Evolutionary conservation across 164 flowering plant genomes (phyloP).

Genomic region (Vitis vinifera): DNA sequence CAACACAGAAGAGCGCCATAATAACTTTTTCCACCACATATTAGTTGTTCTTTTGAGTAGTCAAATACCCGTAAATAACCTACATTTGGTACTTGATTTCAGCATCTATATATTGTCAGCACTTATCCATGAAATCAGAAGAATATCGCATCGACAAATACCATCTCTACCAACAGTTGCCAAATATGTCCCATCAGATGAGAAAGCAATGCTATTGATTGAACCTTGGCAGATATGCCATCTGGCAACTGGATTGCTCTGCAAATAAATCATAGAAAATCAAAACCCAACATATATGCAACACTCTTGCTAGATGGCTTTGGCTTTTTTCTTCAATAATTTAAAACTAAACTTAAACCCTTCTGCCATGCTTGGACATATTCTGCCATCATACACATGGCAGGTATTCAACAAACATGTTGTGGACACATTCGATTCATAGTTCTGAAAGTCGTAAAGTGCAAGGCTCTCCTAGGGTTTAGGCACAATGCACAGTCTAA

Average conservation of each 20-base stretch:
- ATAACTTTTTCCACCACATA: conserved; percentile 94
- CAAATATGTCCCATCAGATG: conserved; percentile 73
- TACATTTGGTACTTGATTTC: conserved; percentile 29
- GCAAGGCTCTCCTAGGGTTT: no score
- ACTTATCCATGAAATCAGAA: background rate
- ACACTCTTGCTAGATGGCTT: no score
- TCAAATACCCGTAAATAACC: conserved; percentile 94
- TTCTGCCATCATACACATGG: background rate
- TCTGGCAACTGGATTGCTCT: conserved; percentile 96
- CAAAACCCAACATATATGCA: no score
- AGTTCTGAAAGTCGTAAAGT: no score
- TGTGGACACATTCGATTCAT: no score
- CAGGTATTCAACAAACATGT: background rate
- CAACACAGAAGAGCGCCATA: conserved; percentile 96
- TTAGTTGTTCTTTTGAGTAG: conserved; percentile 80
- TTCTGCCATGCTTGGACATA: no score
- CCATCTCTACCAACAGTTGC: conserved; percentile 99
- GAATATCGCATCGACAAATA: conserved; percentile 21
- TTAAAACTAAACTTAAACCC: no score
- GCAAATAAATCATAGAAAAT: conserved; percentile 9
- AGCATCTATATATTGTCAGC: background rate
- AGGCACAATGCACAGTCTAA: no score
- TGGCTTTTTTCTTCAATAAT: no score
- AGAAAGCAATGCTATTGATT: conserved; percentile 81
- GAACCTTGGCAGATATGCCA: conserved; percentile 98